Base-by-base conservation (phyloP, 805 yeast species). In the Millerago galiae region DNA sequence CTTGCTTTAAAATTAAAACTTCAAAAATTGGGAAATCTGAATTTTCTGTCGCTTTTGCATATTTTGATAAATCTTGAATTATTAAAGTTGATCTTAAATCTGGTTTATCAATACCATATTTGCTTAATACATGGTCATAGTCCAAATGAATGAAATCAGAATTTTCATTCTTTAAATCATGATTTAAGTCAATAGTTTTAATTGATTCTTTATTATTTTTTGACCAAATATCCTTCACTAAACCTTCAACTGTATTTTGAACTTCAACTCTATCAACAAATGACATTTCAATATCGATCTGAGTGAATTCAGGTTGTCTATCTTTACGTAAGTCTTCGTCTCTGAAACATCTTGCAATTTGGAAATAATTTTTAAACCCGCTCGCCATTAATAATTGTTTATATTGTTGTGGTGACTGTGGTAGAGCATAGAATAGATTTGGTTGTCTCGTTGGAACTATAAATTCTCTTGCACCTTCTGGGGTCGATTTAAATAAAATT, bases 331-430 rank as follows among this genome's bases (percentile, higher is more conserved):
- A 71, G 63, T 93, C 98, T 61, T 93, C 99, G 60, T 93, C 99
- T 50, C 99, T 72, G 60, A 93, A 93, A 60, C 99, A 93, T 55
- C 77, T 81, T 4, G 99, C 98, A 32, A 93, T 68, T 63, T 93
- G 99, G 62, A 77, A 93, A 62, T 93, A 93, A 38, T 77, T 72
- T 40, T 83, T 73, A 32, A 93, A 77, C 1, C 99, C 99, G 33
- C 95, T 82, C 1, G 97, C 95, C 89, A 93, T 93, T 28, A 93
- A 67, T 33, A 93, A 68, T 62, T 93, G 99, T 58, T 93, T 93
- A 59, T 91, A 93, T 59, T 93, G 99, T 59, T 93, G 99, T 0
- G 99, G 99, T 13, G 96, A 87, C 61, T 93, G 99, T 0, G 98
- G 97, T 25, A 93, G 68, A 0, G 99, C 97, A 60, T 91, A 93